These are phyloP conservation scores for Verticillium alfalfae DNA, from an alignment of 2,329 filamentous ascomycete species.

Conservation along the genomic window DNA sequence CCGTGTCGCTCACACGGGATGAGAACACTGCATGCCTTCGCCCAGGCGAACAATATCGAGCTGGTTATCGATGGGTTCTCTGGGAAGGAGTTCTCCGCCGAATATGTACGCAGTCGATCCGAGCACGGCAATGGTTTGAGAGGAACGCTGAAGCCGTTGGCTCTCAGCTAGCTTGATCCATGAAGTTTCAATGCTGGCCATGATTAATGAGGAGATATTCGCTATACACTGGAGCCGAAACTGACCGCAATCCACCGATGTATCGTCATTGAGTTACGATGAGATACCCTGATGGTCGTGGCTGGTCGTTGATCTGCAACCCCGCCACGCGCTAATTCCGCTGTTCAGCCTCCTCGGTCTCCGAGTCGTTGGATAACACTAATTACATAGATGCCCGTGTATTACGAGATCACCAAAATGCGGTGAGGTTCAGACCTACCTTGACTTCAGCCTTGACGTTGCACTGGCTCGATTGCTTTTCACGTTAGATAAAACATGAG, in stretches of 20 bases:
- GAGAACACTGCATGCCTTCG: neutral
- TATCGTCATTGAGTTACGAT: neutral
- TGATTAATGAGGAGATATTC: neutral
- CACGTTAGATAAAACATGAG: too few relatives aligned
- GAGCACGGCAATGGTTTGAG: constrained; percentile 38
- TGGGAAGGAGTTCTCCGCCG: constrained; percentile 44
- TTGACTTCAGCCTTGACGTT: too few relatives aligned
- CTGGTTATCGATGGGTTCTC: constrained; percentile 44
- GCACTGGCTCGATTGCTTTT: too few relatives aligned
- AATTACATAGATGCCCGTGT: too few relatives aligned
- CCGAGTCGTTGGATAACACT: neutral
- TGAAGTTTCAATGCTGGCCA: constrained; percentile 9
- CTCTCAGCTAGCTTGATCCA: constrained; percentile 19
- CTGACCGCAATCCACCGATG: neutral
- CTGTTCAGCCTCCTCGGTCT: neutral
- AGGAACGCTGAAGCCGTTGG: constrained; percentile 39
- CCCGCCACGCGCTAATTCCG: neutral
- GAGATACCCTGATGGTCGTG: neutral
- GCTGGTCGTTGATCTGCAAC: neutral
- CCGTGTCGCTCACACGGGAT: neutral
- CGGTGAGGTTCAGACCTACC: too few relatives aligned
- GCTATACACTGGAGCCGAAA: neutral
- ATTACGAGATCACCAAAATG: too few relatives aligned
- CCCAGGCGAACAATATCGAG: constrained; percentile 31
- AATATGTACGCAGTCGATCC: constrained; percentile 36